These are phyloP conservation scores for Psilocybe mexicana DNA, from an alignment of 1,284 basidiomycete species.

Conservation along the genomic window DNA sequence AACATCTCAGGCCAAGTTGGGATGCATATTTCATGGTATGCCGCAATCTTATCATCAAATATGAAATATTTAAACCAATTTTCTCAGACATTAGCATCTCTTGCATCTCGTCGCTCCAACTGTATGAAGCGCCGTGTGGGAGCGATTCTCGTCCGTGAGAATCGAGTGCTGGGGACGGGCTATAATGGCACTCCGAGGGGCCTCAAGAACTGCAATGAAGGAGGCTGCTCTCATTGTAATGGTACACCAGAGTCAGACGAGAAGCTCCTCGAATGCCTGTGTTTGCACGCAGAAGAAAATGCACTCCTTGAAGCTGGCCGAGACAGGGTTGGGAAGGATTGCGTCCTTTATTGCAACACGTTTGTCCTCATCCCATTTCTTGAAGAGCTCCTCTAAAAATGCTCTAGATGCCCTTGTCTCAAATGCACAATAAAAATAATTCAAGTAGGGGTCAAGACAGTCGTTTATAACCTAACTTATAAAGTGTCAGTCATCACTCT, in stretches of 20 bases:
- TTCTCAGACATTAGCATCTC: constrained; percentile 78
- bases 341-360: constrained; percentile 91
- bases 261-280: constrained; percentile 81
- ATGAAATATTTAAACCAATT: background rate
- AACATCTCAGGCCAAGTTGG: constrained; percentile 85
- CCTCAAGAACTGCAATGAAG: constrained; percentile 85
- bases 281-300: constrained; percentile 98
- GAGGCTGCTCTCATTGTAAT: constrained; percentile 86
- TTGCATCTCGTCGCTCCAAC: constrained; percentile 88
- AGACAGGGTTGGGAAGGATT: constrained; percentile 80
- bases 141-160: constrained; percentile 85
- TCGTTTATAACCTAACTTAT: constrained; percentile 96
- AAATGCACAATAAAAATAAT: constrained; percentile 97
- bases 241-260: constrained; percentile 51
- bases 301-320: constrained; percentile 91
- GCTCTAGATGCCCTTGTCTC: constrained; percentile 90
- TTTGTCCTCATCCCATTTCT: constrained; percentile 32
- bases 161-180: constrained; percentile 92
- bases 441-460: constrained; percentile 89
- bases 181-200: constrained; percentile 98
- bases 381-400: background rate
- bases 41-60: constrained; percentile 2
- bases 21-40: constrained; percentile 94
- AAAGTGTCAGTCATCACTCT: constrained; percentile 69
- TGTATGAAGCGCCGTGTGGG: constrained; percentile 98